A percentile compares a stretch with the other conserved stretches of the same genome.
phyloP scores from a whole-genome alignment of 2,329 filamentous ascomycete genomes.

The Ophiocordyceps unilateralis region DNA sequence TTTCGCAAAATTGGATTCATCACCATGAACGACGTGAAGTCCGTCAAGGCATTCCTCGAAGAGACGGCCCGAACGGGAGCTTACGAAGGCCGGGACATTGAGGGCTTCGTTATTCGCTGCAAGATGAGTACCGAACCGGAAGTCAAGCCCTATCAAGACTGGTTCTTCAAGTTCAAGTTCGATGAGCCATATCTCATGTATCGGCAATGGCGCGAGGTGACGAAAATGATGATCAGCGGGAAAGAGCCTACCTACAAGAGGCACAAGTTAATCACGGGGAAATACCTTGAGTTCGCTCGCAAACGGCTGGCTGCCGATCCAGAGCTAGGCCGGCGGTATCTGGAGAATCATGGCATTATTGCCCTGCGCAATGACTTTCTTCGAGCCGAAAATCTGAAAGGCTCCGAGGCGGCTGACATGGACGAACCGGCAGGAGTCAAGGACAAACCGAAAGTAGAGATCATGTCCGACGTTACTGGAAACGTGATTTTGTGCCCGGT shows the following conservation, averaged over 20 bases:
- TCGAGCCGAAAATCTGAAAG: conserved; percentile 64
- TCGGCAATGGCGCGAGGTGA: conserved; percentile 94
- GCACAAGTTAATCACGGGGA: conserved; percentile 74
- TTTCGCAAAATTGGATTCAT: conserved; percentile 79
- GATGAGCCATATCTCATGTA: conserved; percentile 99
- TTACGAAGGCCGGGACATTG: conserved; percentile 80
- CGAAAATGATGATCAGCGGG: conserved; percentile 68
- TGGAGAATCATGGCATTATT: conserved; percentile 88
- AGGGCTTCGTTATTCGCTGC: conserved; percentile 93
- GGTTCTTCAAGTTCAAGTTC: conserved; percentile 99
- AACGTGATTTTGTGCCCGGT: conserved; percentile 78
- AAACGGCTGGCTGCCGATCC: conserved; percentile 54
- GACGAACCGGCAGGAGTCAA: conserved; percentile 33
- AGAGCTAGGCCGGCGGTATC: conserved; percentile 53
- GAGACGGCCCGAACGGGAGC: conserved; percentile 73
- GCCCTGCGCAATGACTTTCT: conserved; percentile 77
- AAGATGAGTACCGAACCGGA: conserved; percentile 40
- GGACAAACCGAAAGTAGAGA: conserved; percentile 32
- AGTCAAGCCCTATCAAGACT: conserved; percentile 53
- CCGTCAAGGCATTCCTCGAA: conserved; percentile 70
- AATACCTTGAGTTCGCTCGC: conserved; percentile 73
- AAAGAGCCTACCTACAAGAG: conserved; percentile 66
- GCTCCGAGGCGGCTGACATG: conserved; percentile 69
- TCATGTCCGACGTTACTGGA: conserved; percentile 35
- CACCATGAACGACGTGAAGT: conserved; percentile 53